Evolutionary conservation across 129 eudicot species (phyloP), one percentile per base, ranked within the genome.

Genomic region (Glebionis coronaria): DNA sequence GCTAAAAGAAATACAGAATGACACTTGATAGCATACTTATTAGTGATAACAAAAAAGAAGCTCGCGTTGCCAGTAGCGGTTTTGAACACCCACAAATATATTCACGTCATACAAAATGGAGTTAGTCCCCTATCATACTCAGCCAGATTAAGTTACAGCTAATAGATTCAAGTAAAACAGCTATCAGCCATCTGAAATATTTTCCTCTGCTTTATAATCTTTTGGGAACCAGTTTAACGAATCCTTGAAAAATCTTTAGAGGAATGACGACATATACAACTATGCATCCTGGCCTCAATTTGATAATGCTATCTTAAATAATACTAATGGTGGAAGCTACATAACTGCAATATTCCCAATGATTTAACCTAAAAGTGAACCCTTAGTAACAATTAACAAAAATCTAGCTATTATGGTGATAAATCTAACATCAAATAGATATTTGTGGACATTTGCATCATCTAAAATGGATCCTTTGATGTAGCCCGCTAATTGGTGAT

Each of bases 21-120:
- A 42, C 38, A 73, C n/a, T 51, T 55, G 77, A 73, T 53, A 20
- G 12, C 28, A 62, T 20, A 62, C 61, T 12, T 61, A 15, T 72
- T 72, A 50, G 19, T 20, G 70, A 38, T 40, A 77, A 19, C 18
- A 47, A 12, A 65, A 50, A 73, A 12, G 51, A 7, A 71, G 59
- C 47, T 44, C 54, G 14, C 5, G n/a, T 53, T 68, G 13, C 67
- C 40, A 65, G 23, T 44, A 55, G 64, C 28, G 25, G 25, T 65
- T 65, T 47, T 11, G 12, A 13, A n/a, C 21, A 50, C 46, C 29
- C 61, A 52, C 44, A 51, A 52, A 13, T 61, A 44, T 50, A 16
- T 62, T 61, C 44, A 50, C 13, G 20, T 35, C 53, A 49, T 61
- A 52, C 14, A 1, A 5, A 16, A 10, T 29, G 28, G 61, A 31